Percentiles rank a stretch among this genome's conserved stretches.
Evolutionary conservation across 768 basidiomycete species (phyloP).

Genomic region (Melanogaster broomeanus): DNA sequence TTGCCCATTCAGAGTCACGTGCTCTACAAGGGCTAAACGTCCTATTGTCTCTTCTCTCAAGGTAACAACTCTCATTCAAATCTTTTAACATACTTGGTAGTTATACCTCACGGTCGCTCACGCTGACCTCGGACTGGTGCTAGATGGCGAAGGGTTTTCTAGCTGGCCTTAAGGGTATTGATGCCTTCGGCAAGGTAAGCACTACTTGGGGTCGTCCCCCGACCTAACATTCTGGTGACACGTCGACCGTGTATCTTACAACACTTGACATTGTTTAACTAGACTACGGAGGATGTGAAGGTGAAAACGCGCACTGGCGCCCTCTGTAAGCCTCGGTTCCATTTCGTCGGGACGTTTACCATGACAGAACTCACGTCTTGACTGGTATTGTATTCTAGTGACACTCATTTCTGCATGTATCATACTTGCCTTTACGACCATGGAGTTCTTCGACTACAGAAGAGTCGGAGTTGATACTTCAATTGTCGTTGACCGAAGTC

Average conservation of each 20-base stretch:
- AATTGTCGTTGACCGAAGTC: conserved; percentile 89
- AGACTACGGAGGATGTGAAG: conserved; percentile 99
- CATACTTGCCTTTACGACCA: conserved; percentile 86
- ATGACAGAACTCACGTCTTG: conserved; percentile 8
- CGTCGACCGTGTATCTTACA: conserved; percentile 9
- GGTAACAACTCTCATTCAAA: conserved; percentile 4
- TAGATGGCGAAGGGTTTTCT: conserved; percentile 81
- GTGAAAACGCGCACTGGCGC: conserved; percentile 96
- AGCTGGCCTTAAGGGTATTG: conserved; percentile 82
- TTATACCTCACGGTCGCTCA: conserved; percentile 12
- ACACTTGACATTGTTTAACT: conserved; percentile 1
- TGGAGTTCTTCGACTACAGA: conserved; percentile 97
- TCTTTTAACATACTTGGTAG: conserved; percentile 6
- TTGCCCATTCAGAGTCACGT: conserved; percentile 26
- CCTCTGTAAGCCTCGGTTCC: conserved; percentile 58
- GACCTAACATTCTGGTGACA: conserved; percentile 2
- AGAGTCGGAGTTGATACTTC: conserved; percentile 85
- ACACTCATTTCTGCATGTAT: conserved; percentile 90
- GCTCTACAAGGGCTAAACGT: background rate
- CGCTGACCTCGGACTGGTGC: conserved; percentile 21
- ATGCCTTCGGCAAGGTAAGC: conserved; percentile 98
- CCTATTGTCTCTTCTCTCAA: background rate
- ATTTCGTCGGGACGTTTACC: background rate
- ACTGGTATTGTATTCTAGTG: conserved; percentile 50
- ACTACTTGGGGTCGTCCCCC: background rate